Base-by-base conservation (phyloP, 768 basidiomycete genomes). In the Mycena leptocephala region DNA sequence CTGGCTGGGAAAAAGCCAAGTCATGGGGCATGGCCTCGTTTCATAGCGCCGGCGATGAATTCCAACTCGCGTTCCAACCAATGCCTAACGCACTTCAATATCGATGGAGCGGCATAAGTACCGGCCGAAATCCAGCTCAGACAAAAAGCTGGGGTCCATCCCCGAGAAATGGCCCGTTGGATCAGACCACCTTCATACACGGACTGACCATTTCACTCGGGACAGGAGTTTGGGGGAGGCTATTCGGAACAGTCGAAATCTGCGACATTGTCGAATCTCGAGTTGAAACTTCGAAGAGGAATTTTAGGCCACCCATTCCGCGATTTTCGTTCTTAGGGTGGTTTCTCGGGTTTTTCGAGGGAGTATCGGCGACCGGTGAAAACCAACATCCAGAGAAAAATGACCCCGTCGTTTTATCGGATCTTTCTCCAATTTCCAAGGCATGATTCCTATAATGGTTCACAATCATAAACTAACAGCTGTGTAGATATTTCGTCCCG, bases 151-250 rank as follows among this genome's bases (percentile, higher is more conserved):
- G 35, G 6, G 35, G 35, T 37, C 35, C 35, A 37, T 37, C 35
- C 35, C 35, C n/a, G 1, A 53, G 10, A 53, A 53, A 7, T 26
- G 7, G 24, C 24, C 51, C 51, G 7, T 22, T 33, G 16, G 55
- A 69, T 58, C 67, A 69, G 26, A 58, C 67, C 1, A 69, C 55
- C 5, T 58, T 69, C 55, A 55, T 69, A 3, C 67, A 69, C 30
- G 67, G 67, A 11, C 35, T 69, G 2, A 56, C 67, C 24, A 69
- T 69, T 58, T 69, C 67, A 16, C 55, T 58, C 10, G 67, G 67
- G 4, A 39, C 22, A 22, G 70, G 70, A 11, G 51, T 72, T n/a
- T 72, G 70, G 70, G 70, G 24, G 6, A 37, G 51, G 35, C 9
- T 72, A 1, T 72, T 72, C 35, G 61, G 48, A 33, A 43, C 46